phyloP scores from a whole-genome alignment of 768 basidiomycete species.

The Mycena venus region DNA sequence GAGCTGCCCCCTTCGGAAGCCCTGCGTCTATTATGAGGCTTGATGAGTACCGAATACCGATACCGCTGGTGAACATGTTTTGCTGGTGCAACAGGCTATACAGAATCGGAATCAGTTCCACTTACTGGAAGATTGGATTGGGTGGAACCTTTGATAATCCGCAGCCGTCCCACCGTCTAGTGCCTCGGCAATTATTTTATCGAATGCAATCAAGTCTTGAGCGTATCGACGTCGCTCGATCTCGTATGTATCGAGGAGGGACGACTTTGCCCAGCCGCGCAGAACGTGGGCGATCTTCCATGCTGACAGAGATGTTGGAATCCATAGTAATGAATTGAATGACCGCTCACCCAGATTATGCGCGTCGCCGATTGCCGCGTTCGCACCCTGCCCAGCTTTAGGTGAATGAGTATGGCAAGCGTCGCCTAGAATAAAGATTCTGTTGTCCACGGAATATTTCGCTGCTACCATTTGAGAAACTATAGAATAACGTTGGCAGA shows the following conservation, averaged over 20 bases:
- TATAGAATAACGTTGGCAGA: background rate
- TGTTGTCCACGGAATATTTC: slow-evolving; percentile 45
- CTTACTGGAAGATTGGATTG: slow-evolving; percentile 48
- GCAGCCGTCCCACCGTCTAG: slow-evolving; percentile 48
- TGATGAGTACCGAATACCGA: slow-evolving; percentile 55
- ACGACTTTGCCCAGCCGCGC: slow-evolving; percentile 52
- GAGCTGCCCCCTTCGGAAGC: slow-evolving; percentile 45
- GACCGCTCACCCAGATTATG: slow-evolving; percentile 55
- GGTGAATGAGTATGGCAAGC: slow-evolving; percentile 45
- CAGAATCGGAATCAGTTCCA: slow-evolving; percentile 46
- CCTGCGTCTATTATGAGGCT: slow-evolving; percentile 49
- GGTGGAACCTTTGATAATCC: slow-evolving; percentile 38
- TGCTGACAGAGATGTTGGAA: slow-evolving; percentile 40
- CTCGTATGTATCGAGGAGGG: slow-evolving; percentile 57
- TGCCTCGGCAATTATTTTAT: slow-evolving; percentile 49
- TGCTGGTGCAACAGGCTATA: slow-evolving; percentile 12
- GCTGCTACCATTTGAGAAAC: slow-evolving; percentile 49
- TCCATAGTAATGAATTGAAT: no score
- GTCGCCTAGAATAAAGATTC: slow-evolving; percentile 57
- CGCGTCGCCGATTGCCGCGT: slow-evolving; percentile 50
- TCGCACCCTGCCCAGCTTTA: slow-evolving; percentile 39
- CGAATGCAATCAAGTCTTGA: slow-evolving; percentile 55
- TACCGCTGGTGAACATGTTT: slow-evolving; percentile 31
- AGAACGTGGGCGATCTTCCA: slow-evolving; percentile 66
- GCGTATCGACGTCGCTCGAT: slow-evolving; percentile 53